These are phyloP conservation scores for Barnettozyma botsteinii DNA, from an alignment of 805 yeast genomes.

Conservation along the genomic window DNA sequence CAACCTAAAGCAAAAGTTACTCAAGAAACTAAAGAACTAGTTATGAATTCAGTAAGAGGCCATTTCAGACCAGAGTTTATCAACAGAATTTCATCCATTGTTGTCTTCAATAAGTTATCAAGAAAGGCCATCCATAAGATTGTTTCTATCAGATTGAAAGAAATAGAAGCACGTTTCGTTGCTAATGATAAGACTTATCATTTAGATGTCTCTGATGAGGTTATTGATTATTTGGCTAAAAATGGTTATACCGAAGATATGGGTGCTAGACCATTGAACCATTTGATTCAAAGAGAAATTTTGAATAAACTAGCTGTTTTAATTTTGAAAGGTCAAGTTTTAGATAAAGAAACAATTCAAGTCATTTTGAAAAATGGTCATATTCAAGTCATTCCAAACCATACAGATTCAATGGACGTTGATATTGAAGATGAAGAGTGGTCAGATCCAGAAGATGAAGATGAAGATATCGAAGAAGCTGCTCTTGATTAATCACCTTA, in stretches of 20 bases:
- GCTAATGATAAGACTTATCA: constrained; percentile 74
- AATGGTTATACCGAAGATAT: constrained; percentile 88
- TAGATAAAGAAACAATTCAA: constrained; percentile 80
- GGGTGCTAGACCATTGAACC: constrained; percentile 95
- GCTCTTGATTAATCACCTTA: not conserved
- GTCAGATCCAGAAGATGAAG: constrained; percentile 59
- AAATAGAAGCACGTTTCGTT: constrained; percentile 80
- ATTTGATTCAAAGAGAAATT: constrained; percentile 84
- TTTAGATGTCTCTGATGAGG: constrained; percentile 67
- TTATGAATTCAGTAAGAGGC: constrained; percentile 74
- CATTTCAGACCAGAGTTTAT: constrained; percentile 98
- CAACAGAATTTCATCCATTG: constrained; percentile 90
- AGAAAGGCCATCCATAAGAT: constrained; percentile 89
- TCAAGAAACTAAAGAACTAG: constrained; percentile 63
- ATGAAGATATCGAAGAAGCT: constrained; percentile 28
- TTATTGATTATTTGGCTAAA: constrained; percentile 74
- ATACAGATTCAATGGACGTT: constrained; percentile 46
- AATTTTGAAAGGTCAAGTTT: constrained; percentile 78
- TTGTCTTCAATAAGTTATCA: constrained; percentile 88
- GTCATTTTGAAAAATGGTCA: constrained; percentile 55
- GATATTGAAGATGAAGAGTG: constrained; percentile 53
- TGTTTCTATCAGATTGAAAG: constrained; percentile 76
- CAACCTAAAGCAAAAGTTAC: constrained; percentile 60
- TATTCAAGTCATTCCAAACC: constrained; percentile 80
- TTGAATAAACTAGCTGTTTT: constrained; percentile 87